These are phyloP conservation scores for Onygenales sp. DNA, from an alignment of 2,329 filamentous ascomycete genomes.

Conservation along the genomic window DNA sequence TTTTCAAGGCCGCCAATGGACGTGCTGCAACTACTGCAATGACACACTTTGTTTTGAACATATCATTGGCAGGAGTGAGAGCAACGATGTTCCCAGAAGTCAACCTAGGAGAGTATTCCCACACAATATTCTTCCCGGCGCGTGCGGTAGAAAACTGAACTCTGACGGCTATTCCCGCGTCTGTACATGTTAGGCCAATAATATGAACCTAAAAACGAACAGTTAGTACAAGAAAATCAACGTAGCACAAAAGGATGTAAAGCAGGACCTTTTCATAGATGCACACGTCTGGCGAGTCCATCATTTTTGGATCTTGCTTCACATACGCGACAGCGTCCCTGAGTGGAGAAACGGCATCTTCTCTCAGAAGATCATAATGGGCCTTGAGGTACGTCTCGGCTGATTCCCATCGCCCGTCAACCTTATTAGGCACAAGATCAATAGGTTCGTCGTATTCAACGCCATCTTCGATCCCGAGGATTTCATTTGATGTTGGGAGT, in stretches of 20 bases:
- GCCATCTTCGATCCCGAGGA: conserved; percentile 19
- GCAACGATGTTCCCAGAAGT: conserved; percentile 47
- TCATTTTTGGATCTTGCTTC: conserved; percentile 42
- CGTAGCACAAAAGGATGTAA: background rate
- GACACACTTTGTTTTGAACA: conserved; percentile 55
- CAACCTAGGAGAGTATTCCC: conserved; percentile 53
- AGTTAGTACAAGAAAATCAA: background rate
- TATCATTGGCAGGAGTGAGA: conserved; percentile 45
- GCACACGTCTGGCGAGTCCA: conserved; percentile 49
- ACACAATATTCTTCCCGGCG: conserved; percentile 57
- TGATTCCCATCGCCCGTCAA: conserved; percentile 48
- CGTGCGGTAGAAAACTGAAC: conserved; percentile 62
- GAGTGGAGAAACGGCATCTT: conserved; percentile 62
- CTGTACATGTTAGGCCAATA: conserved; percentile 54
- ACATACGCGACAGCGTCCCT: conserved; percentile 56
- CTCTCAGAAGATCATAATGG: conserved; percentile 67
- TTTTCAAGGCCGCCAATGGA: conserved; percentile 51
- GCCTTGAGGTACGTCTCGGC: conserved; percentile 59
- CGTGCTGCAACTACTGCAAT: conserved; percentile 66
- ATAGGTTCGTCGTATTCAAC: conserved; percentile 14
- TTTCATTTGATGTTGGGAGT: conserved; percentile 30
- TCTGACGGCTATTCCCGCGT: conserved; percentile 54
- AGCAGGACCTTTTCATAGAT: conserved; percentile 60
- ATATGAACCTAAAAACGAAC: conserved; percentile 49
- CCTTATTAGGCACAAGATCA: conserved; percentile 43